Evolutionary conservation across 2,329 filamentous ascomycete genomes (phyloP), one percentile per base, ranked within the genome.

Genomic region (Colletotrichum sp.): DNA sequence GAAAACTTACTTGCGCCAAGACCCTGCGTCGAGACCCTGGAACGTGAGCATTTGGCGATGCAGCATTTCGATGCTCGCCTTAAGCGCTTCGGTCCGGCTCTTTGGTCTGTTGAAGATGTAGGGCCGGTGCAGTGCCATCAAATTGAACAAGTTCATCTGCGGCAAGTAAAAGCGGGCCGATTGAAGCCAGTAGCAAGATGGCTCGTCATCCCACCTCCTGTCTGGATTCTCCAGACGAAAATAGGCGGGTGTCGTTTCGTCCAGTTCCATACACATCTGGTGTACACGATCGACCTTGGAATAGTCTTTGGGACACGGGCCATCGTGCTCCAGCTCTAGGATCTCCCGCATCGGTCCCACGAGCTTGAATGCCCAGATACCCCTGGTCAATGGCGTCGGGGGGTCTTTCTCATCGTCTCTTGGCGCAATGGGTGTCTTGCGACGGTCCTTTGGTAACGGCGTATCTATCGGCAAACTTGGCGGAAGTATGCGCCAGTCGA

Each of bases 91-190:
- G 6, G 85, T 84, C n/a, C 91, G 85, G 79, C 89, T 91, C 44
- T 85, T 83, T 8, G 86, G 81, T 15, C 90, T 87, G 19, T 90
- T 91, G 78, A 93, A 93, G 25, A 93, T 88, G 79, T 92, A 93
- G 0, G 91, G 90, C 28, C 91, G 86, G 76, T 93, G 91, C 52
- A 93, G 84, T 6, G 90, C 90, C 84, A 93, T 90, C 65, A 90
- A 82, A 73, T 89, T 88, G 79, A 93, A 91, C 0, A 87, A 84
- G 13, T 86, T 82, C 7, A 73, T 80, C 78, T 90, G 89, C 16
- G 88, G 87, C 66, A 89, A 80, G 65, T 86, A 85, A 72, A 86
- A 83, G 52, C 90, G 84, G n/a, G 85, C 83, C 67, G 83, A 80
- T 13, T 84, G 84, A 48, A 93, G 80, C 91, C 91, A 92, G 70